These are phyloP conservation scores for Schwanniomyces polymorphus DNA, from an alignment of 805 yeast species.

Conservation along the genomic window DNA sequence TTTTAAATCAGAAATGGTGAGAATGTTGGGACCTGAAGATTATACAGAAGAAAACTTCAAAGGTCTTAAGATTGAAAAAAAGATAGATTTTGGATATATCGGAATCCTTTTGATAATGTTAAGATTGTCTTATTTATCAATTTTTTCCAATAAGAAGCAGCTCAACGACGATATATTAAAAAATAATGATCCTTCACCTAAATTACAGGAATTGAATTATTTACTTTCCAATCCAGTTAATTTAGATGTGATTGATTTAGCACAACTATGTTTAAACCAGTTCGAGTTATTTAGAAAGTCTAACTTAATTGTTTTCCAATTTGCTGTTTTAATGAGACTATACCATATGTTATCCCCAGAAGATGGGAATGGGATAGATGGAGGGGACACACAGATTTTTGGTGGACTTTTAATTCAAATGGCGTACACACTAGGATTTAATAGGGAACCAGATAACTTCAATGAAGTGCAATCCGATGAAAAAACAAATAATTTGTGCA, in stretches of 20 bases:
- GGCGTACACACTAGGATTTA: slow-evolving; percentile 66
- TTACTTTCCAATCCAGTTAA: slow-evolving; percentile 30
- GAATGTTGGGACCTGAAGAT: slow-evolving; percentile 44
- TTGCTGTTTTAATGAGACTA: slow-evolving; percentile 51
- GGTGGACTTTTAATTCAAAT: slow-evolving; percentile 60
- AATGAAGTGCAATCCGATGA: slow-evolving; percentile 22
- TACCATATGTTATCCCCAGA: slow-evolving; percentile 53
- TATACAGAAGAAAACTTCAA: slow-evolving; percentile 18
- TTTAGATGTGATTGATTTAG: slow-evolving; percentile 29
- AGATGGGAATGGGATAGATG: slow-evolving; percentile 61
- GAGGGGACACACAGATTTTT: slow-evolving; percentile 57
- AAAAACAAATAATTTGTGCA: slow-evolving; percentile 20
- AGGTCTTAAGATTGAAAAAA: slow-evolving; percentile 25
- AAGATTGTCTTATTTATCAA: slow-evolving; percentile 34
- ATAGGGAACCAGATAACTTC: slow-evolving; percentile 64
- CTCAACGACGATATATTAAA: slow-evolving; percentile 28
- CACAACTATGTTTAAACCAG: slow-evolving; percentile 36
- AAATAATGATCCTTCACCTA: slow-evolving; percentile 17
- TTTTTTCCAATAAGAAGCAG: slow-evolving; percentile 34
- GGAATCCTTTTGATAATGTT: slow-evolving; percentile 35
- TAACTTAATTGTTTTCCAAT: slow-evolving; percentile 52
- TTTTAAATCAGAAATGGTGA: slow-evolving; percentile 42
- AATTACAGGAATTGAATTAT: slow-evolving; percentile 24
- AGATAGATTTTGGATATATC: slow-evolving; percentile 33
- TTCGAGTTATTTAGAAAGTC: slow-evolving; percentile 37